Evolutionary conservation across 164 flowering plant genomes (phyloP).

Genomic region (Macadamia tetraphylla): DNA sequence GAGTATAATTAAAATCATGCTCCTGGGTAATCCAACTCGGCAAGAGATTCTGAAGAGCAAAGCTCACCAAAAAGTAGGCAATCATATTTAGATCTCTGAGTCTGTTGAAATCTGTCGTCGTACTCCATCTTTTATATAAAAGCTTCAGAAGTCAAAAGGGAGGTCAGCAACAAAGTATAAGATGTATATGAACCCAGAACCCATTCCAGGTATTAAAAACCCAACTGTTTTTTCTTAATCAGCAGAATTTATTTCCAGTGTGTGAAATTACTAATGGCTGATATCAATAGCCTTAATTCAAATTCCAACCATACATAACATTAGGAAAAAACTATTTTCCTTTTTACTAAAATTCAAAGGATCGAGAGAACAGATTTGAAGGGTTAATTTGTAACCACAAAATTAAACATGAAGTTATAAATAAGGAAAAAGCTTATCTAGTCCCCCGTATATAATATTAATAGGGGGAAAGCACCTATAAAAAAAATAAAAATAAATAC

Average conservation of each 20-base stretch:
- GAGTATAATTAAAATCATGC: not conserved
- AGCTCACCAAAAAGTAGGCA: constrained; percentile 71
- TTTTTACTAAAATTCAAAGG: too few species aligned
- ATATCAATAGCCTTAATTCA: too few species aligned
- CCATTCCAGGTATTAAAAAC: not conserved
- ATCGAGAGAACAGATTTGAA: too few species aligned
- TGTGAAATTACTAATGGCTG: not conserved
- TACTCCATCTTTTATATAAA: constrained; percentile 35
- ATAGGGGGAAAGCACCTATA: too few species aligned
- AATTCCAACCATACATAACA: too few species aligned
- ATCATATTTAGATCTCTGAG: constrained; percentile 39
- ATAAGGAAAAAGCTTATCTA: too few species aligned
- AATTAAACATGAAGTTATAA: too few species aligned
- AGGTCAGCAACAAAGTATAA: not conserved
- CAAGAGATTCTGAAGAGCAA: not conserved
- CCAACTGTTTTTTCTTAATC: not conserved
- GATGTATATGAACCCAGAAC: not conserved
- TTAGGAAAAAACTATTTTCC: too few species aligned
- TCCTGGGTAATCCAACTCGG: not conserved
- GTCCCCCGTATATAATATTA: too few species aligned
- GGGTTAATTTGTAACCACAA: too few species aligned
- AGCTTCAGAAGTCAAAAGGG: not conserved
- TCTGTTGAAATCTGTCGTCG: constrained; percentile 21
- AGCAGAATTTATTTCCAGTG: not conserved
- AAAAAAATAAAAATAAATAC: too few species aligned